Percentiles rank a stretch among this genome's conserved stretches.
These are phyloP conservation scores for Trypanosoma vivax DNA, from an alignment of 208 protist genomes.

Conservation along the genomic window DNA sequence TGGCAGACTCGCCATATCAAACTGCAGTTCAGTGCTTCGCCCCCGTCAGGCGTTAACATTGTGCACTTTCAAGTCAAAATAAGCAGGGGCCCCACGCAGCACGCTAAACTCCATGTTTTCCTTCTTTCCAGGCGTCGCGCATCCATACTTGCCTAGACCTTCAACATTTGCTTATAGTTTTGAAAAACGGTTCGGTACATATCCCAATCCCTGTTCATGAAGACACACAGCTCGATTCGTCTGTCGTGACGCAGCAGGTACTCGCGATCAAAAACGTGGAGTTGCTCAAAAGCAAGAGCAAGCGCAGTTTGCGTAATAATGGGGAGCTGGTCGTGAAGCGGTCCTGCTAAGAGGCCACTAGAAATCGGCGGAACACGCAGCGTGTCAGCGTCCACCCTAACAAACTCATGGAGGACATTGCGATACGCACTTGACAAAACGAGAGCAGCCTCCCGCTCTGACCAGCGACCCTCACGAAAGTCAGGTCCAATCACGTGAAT, in stretches of 20 bases:
- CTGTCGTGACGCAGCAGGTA: constrained; percentile 66
- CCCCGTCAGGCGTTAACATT: too few species aligned
- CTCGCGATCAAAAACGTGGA: constrained; percentile 74
- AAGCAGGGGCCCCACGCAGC: too few species aligned
- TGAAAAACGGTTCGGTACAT: constrained; percentile 75
- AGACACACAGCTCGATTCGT: constrained; percentile 79
- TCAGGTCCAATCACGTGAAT: constrained; percentile 81
- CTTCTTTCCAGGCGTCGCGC: too few species aligned
- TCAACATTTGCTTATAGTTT: constrained; percentile 16
- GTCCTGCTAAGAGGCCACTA: constrained; percentile 41
- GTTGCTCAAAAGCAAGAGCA: constrained; percentile 70
- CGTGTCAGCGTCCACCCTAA: constrained; percentile 51
- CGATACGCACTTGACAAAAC: constrained; percentile 80
- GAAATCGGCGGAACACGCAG: constrained; percentile 80
- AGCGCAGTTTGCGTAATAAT: constrained; percentile 68
- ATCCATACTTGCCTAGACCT: constrained; percentile 8
- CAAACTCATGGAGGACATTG: constrained; percentile 86
- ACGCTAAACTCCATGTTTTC: too few species aligned
- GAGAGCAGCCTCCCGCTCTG: constrained; percentile 67
- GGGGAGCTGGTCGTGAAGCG: constrained; percentile 71
- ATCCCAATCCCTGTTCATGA: constrained; percentile 84
- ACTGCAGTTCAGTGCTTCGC: too few species aligned
- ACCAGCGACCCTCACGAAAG: constrained; percentile 77
- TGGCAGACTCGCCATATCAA: too few species aligned
- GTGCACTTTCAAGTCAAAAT: too few species aligned